These are phyloP conservation scores for Agroathelia rolfsii DNA, from an alignment of 1,284 basidiomycete genomes.

Conservation along the genomic window DNA sequence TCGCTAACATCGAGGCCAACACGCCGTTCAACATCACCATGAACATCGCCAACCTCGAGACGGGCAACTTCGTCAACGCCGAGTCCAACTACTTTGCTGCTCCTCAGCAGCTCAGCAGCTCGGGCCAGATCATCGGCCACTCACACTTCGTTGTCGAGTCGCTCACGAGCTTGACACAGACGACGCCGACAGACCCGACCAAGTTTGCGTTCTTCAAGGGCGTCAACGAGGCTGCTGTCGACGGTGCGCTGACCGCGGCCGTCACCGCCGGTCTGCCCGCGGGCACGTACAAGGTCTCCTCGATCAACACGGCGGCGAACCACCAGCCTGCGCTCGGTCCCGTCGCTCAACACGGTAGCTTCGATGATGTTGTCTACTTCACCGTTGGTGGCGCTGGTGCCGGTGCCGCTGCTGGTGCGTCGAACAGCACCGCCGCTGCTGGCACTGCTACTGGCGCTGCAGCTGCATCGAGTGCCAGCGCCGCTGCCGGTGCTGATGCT, in stretches of 20 bases:
- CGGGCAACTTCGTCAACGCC: slow-evolving; percentile 47
- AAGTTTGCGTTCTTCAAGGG: slow-evolving; percentile 66
- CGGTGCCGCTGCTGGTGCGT: slow-evolving; percentile 7
- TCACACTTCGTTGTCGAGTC: slow-evolving; percentile 56
- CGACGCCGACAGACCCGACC: slow-evolving; percentile 43
- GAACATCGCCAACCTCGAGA: slow-evolving; percentile 35
- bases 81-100: slow-evolving; percentile 44
- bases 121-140: slow-evolving; percentile 50
- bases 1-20: slow-evolving; percentile 31
- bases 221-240: slow-evolving; percentile 35
- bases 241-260: slow-evolving; percentile 41
- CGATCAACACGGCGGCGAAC: slow-evolving; percentile 44
- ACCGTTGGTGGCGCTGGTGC: slow-evolving; percentile 29
- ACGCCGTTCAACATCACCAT: slow-evolving; percentile 39
- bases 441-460: slow-evolving; percentile 1
- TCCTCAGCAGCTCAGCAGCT: slow-evolving; percentile 47
- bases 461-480: neutral
- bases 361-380: slow-evolving; percentile 58
- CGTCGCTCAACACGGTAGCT: slow-evolving; percentile 45
- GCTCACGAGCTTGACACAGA: slow-evolving; percentile 41
- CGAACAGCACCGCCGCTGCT: slow-evolving; percentile 1
- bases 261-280: slow-evolving; percentile 52
- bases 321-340: slow-evolving; percentile 50
- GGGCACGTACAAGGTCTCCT: slow-evolving; percentile 47
- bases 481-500: neutral